Conservation (phyloP, 352 stramenopile species). For the Globisporangium viniferum region DNA sequence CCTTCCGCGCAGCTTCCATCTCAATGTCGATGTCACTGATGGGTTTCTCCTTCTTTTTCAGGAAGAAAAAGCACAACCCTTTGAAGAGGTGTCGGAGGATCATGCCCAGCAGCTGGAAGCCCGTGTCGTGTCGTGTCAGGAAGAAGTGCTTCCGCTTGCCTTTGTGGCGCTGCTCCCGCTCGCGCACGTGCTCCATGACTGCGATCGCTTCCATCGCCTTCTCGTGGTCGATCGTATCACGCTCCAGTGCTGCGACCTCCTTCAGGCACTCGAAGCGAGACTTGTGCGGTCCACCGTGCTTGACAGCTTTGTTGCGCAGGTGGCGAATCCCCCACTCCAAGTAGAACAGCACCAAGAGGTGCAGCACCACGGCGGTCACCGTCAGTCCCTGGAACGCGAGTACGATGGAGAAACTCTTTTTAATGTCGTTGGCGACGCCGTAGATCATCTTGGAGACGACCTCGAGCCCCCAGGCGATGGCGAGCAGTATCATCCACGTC, state of each 20-base stretch:
- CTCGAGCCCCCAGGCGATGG: slow-evolving; percentile 42
- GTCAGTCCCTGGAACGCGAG: slow-evolving; percentile 34
- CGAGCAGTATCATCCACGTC: slow-evolving; percentile 57
- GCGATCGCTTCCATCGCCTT: slow-evolving; percentile 23
- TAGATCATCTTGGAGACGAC: slow-evolving; percentile 17
- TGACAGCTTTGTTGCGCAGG: background rate
- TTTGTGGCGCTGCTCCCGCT: slow-evolving; percentile 5
- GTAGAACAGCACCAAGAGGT: slow-evolving; percentile 36
- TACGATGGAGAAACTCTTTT: slow-evolving; percentile 30
- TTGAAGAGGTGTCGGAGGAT: slow-evolving; percentile 8
- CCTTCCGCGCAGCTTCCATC: background rate
- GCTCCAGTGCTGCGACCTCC: slow-evolving; percentile 19
- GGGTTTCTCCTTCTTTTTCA: background rate
- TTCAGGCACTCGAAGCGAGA: slow-evolving; percentile 22
- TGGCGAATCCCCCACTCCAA: slow-evolving; percentile 17
- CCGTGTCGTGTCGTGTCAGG: slow-evolving; percentile 17
- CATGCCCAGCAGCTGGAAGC: slow-evolving; percentile 28
- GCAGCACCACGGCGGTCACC: slow-evolving; percentile 31
- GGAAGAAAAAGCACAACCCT: background rate
- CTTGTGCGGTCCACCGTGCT: background rate
- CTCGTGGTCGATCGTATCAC: slow-evolving; percentile 11
- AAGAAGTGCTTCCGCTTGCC: slow-evolving; percentile 1
- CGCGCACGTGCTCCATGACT: slow-evolving; percentile 23
- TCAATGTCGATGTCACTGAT: background rate
- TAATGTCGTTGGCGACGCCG: background rate